Evolutionary conservation across 2,329 filamentous ascomycete species (phyloP), one percentile per base, ranked within the genome.

Genomic region (Microdochium bolleyi): DNA sequence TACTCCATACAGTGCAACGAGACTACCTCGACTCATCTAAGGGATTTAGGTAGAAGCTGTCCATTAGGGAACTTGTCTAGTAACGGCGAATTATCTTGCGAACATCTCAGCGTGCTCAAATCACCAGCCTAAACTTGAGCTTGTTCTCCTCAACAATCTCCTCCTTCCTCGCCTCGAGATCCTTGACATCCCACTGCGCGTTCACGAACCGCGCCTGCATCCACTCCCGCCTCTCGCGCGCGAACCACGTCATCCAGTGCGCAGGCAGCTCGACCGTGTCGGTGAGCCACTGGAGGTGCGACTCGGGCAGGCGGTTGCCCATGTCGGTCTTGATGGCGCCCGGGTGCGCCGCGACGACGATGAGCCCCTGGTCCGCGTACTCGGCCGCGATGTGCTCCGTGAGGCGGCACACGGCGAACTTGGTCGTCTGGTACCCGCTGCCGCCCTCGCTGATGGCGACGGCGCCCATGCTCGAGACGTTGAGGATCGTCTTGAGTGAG

Each of bases 391-490:
- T 50, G 51, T 70, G 74, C 56, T 78, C 70, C 32, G 62, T 69
- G 25, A 77, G 60, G 4, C 71, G 67, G 44, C 70, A 61, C 3
- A 73, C 52, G 1, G 73, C 70, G 46, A 75, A 64, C 58, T 78
- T 77, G 41, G 67, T 62, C 14, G 65, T 67, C 60, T 74, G 71
- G 56, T 79, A 79, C 1, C 68, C 66, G 14, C 67, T 72, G 0
- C 63, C 64, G 2, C 67, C 66, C 0, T 61, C 58, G 1, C 51
- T 53, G 5, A 65, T 55, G 30, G 64, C 53, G 44, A 68, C 67
- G 0, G 67, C 73, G 3, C 70, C 73, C 10, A 67, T 62, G 54
- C 69, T 73, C n/a, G 64, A 62, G 5, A 74, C 54, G 51, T 64
- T 70, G 55, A 78, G 60, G 48, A 76, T 58, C 0, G 67, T 71